Percentiles rank a stretch among this genome's conserved stretches.
Conservation (phyloP, 352 stramenopile genomes). For the Plasmopara muralis region DNA sequence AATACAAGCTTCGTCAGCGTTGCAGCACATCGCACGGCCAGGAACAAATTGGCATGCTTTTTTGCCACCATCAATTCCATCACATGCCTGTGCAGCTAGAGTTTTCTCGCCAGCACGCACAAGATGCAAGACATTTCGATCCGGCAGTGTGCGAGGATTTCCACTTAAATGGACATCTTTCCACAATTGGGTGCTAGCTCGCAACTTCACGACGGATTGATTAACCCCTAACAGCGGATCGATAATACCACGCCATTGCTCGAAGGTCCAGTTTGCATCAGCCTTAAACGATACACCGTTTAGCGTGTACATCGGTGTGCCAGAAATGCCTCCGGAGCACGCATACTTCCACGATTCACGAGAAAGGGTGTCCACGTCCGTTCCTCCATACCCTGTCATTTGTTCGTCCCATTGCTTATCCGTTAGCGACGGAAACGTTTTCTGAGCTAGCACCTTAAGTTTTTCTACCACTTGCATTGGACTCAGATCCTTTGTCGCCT, state of each 20-base stretch:
- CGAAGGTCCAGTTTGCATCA: no score
- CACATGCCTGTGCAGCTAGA: slow-evolving; percentile 36
- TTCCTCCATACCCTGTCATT: slow-evolving; percentile 69
- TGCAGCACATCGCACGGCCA: slow-evolving; percentile 66
- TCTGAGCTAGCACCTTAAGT: slow-evolving; percentile 46
- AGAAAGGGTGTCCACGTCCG: slow-evolving; percentile 40
- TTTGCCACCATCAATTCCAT: slow-evolving; percentile 21
- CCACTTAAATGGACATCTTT: slow-evolving; percentile 35
- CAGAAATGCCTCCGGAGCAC: slow-evolving; percentile 55
- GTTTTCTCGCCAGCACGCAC: slow-evolving; percentile 25
- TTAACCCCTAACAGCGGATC: no score
- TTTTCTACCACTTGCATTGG: slow-evolving; percentile 54
- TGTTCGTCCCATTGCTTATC: slow-evolving; percentile 50
- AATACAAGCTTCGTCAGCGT: slow-evolving; percentile 60
- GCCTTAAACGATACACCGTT: slow-evolving; percentile 47
- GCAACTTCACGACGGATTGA: no score
- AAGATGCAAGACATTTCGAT: slow-evolving; percentile 55
- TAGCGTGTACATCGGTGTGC: slow-evolving; percentile 71
- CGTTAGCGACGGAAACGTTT: slow-evolving; percentile 49
- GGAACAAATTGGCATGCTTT: slow-evolving; percentile 62
- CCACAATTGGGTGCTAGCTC: slow-evolving; percentile 17
- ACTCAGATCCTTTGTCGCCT: slow-evolving; percentile 54
- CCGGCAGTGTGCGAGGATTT: slow-evolving; percentile 31
- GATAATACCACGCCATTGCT: no score
- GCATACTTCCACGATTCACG: slow-evolving; percentile 69